Evolutionary conservation across 192 early-diverging fungal genomes (phyloP).

Genomic region (Diversispora epigaea): DNA sequence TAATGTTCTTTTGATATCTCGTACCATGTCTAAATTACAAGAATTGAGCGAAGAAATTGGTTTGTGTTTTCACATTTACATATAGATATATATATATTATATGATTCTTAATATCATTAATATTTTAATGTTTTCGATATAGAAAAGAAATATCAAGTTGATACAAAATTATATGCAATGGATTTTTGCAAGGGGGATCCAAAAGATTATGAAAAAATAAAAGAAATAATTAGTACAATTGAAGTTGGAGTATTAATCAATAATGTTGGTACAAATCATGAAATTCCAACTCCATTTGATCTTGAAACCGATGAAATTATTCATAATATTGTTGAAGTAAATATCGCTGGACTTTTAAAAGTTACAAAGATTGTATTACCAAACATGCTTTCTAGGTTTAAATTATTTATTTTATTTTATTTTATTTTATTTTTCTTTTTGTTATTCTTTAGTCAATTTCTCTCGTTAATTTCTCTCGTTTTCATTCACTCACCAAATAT

Average conservation of each 20-base stretch:
- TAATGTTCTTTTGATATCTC: constrained; percentile 83
- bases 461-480: constrained; percentile 12
- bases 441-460: background rate
- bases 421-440: constrained; percentile 13
- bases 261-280: constrained; percentile 93
- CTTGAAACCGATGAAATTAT: constrained; percentile 67
- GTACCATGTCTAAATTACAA: constrained; percentile 80
- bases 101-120: background rate
- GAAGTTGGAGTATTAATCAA: constrained; percentile 77
- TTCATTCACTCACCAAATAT: too few species aligned
- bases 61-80: background rate
- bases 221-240: constrained; percentile 52
- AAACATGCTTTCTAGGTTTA: constrained; percentile 70
- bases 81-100: background rate
- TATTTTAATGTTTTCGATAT: background rate
- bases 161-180: constrained; percentile 69
- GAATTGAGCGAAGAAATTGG: constrained; percentile 67
- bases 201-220: constrained; percentile 70
- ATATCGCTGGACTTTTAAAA: constrained; percentile 79
- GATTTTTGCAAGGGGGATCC: constrained; percentile 71
- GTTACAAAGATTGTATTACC: constrained; percentile 80
- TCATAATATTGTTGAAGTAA: constrained; percentile 79
- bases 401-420: background rate
- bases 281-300: constrained; percentile 83
- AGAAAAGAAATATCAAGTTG: constrained; percentile 56